Base-by-base conservation (phyloP, 163 green algal species). In the Coccomyxa subellipsoidea region DNA sequence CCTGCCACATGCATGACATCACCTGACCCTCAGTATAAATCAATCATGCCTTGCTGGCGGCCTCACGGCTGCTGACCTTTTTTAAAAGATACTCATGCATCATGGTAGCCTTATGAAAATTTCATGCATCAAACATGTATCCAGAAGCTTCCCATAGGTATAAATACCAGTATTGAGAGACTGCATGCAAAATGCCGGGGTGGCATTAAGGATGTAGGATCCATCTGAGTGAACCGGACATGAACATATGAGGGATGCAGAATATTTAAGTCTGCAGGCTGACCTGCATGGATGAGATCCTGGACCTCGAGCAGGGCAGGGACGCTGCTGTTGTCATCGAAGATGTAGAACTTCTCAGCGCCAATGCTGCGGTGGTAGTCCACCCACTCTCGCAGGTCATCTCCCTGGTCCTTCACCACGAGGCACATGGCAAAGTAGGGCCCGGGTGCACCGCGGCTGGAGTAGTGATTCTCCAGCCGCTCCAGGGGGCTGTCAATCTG, bases 301-400 rank as follows among this genome's bases (percentile, higher is more conserved):
- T 73, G 18, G n/a, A 73, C 29, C 66, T 18, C 66, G 12, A 37
- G 6, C 7, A 83, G 37, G 81, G 90, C 80, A 23, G 85, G 88
- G 7, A 79, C 75, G 0, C 53, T 59, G 75, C 78, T 87, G 79
- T 78, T 83, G 34, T 90, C 79, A 77, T 91, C 88, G 76, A 85
- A 90, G 4, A 91, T 23, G 54, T 91, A 91, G 4, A 91, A 77
- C 34, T 79, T 84, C 69, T 70, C 76, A n/a, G 84, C 84, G 0
- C 88, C 88, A 39, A 90, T 79, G 54, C 78, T 21, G n/a, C 80
- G 81, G 69, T 93, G 87, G 69, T 90, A 85, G 9, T 86, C 76
- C 10, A 93, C 8, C 89, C 89, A 93, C 70, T 93, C 89, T 9
- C 69, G 34, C 25, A 93, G 78, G 78, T 93, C 88, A 0, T 82